Percentiles rank a stretch among this genome's conserved stretches.
Conservation (phyloP, 176 grass and related monocot species). For the Saccharum spontaneum region DNA sequence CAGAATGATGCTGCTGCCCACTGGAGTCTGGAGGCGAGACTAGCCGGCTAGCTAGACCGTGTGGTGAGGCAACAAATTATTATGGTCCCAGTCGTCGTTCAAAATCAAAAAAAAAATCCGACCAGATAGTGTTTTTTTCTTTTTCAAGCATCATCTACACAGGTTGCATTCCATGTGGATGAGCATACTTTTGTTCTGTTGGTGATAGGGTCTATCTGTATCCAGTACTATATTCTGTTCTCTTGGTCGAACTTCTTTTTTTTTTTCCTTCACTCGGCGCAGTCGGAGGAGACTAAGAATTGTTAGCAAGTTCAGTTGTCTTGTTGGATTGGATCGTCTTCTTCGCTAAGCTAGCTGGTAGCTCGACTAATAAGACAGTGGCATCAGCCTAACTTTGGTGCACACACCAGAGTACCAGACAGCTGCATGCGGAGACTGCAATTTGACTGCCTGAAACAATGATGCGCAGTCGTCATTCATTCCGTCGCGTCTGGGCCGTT, state of each 20-base stretch:
- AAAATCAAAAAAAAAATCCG: no score
- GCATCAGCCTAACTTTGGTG: background rate
- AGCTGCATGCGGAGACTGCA: background rate
- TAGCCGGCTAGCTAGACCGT: background rate
- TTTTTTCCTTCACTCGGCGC: background rate
- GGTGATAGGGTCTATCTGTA: background rate
- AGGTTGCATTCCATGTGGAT: background rate
- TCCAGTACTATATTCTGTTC: background rate
- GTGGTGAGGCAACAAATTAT: background rate
- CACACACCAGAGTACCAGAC: background rate
- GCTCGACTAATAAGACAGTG: background rate
- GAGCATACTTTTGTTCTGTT: background rate
- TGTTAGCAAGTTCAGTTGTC: background rate
- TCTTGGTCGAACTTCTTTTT: background rate
- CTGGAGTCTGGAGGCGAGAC: background rate
- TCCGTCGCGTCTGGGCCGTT: background rate
- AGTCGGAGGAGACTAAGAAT: background rate
- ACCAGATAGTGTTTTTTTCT: no score
- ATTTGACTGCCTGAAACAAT: background rate
- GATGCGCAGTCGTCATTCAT: no score
- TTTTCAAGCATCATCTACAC: background rate
- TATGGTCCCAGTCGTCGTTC: no score
- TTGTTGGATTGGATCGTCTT: background rate
- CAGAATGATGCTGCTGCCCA: background rate
- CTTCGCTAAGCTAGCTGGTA: background rate